These are phyloP conservation scores for Zarea fungicola DNA, from an alignment of 2,329 filamentous ascomycete species.

Conservation along the genomic window DNA sequence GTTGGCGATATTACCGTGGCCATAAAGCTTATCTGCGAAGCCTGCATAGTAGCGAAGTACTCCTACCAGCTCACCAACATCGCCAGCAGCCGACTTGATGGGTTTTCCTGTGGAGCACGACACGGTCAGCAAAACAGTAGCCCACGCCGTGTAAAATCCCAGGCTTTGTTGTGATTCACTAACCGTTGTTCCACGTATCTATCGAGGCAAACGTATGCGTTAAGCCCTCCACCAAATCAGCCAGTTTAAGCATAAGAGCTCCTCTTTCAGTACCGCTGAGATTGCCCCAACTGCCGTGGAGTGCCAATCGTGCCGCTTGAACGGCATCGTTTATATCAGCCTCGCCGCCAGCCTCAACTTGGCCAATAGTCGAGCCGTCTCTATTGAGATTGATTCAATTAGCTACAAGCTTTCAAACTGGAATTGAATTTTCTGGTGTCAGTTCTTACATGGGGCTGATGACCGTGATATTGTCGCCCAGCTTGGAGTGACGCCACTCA, in stretches of 20 bases:
- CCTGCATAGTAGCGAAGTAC: constrained; percentile 73
- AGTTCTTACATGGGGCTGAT: constrained; percentile 48
- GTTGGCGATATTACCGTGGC: constrained; percentile 67
- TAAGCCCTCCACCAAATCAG: constrained; percentile 64
- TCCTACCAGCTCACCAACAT: too few species aligned
- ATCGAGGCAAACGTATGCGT: constrained; percentile 41
- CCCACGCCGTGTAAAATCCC: too few species aligned
- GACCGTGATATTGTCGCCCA: constrained; percentile 50
- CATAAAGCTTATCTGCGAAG: constrained; percentile 73
- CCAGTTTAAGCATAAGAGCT: constrained; percentile 63
- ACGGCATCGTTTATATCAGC: constrained; percentile 30
- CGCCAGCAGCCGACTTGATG: constrained; percentile 36
- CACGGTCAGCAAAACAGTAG: too few species aligned
- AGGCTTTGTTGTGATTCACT: too few species aligned
- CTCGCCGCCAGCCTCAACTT: constrained; percentile 25
- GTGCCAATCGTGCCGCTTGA: constrained; percentile 55
- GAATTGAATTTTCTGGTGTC: too few species aligned
- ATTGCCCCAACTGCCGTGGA: constrained; percentile 63
- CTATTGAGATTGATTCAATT: constrained; percentile 28
- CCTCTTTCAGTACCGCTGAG: constrained; percentile 62
- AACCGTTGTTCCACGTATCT: constrained; percentile 80
- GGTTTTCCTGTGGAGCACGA: constrained; percentile 62
- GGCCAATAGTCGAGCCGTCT: constrained; percentile 27
- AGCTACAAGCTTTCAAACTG: too few species aligned
- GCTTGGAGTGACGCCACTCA: constrained; percentile 60